Base-by-base conservation (phyloP, 441 rosid genomes). In the Erodium moschatum region DNA sequence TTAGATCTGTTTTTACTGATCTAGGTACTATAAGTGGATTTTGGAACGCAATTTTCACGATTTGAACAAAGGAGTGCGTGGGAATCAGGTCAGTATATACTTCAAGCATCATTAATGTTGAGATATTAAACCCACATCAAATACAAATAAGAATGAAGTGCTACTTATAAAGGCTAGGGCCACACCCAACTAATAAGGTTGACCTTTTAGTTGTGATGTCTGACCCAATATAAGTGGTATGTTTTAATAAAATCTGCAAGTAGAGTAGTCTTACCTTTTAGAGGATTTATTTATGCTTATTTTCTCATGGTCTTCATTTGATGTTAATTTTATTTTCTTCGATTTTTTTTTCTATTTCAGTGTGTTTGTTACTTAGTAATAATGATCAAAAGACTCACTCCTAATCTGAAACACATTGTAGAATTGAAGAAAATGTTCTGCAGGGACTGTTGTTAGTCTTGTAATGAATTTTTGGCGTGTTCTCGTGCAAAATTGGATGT, bases 21-120 rank as follows among this genome's bases (percentile, higher is more conserved):
- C 44, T 80, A 96, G 99, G 85, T 96, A 96, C 79, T 96, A 96
- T 78, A 96, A 90, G 84, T 96, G 99, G 99, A 96, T 96, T 78
- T 74, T 96, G 70, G 99, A 96, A 79, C 93, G 98, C 83, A 96
- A 96, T 77, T 96, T 96, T 77, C 98, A 90, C 73, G 99, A 96
- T 76, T 82, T 96, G 79, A 96, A 96, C 80, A 96, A 90, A 80
- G 99, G 99, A 75, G 99, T 96, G 72, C 99, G 99, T 70, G 98
- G 99, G 52, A 92, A 92, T 83, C 98, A 96, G 98, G 99, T 89
- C 70, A 70, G 79, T 64, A 56, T 68, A 71, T 74, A 9, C 29
- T 38, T 76, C 20, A 40, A 63, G 64, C 69, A 35, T 8, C 44
- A 40, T 6, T 8, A 8, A 33, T 33, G 44, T 7, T 40, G 44